Percentiles rank a stretch among this genome's conserved stretches.
Conservation (phyloP, 179 eudicot genomes). For the Vitellaria paradoxa region DNA sequence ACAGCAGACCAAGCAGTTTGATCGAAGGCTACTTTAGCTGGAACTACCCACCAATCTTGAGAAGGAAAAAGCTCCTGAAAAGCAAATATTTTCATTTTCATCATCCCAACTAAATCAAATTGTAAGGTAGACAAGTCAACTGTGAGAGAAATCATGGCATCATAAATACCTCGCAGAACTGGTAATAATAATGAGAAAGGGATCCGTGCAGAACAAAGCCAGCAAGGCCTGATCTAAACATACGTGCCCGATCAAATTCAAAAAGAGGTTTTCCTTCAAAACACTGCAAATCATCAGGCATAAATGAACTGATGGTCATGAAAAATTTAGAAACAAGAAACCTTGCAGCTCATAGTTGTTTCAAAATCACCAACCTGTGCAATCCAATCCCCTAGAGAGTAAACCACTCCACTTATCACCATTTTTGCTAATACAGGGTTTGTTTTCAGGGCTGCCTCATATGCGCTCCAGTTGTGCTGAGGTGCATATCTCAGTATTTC, state of each 20-base stretch:
- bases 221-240: constrained; percentile 87
- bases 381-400: constrained; percentile 98
- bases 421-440: constrained; percentile 92
- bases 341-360: neutral
- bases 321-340: neutral
- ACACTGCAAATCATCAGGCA: constrained; percentile 50
- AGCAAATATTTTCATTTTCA: neutral
- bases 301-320: neutral
- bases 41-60: constrained; percentile 96
- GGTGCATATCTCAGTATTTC: constrained; percentile 97
- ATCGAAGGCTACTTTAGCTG: constrained; percentile 81
- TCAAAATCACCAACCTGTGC: constrained; percentile 66
- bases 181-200: constrained; percentile 91
- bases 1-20: constrained; percentile 85
- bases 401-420: constrained; percentile 96
- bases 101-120: neutral
- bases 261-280: constrained; percentile 94
- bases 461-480: constrained; percentile 90
- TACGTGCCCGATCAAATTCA: constrained; percentile 86
- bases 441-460: constrained; percentile 82
- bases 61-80: constrained; percentile 75
- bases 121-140: neutral
- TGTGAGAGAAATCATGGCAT: neutral
- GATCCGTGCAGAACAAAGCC: constrained; percentile 95
- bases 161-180: constrained; percentile 76